These are phyloP conservation scores for Gossypium raimondii DNA, from an alignment of 345 rosid genomes.

Conservation along the genomic window DNA sequence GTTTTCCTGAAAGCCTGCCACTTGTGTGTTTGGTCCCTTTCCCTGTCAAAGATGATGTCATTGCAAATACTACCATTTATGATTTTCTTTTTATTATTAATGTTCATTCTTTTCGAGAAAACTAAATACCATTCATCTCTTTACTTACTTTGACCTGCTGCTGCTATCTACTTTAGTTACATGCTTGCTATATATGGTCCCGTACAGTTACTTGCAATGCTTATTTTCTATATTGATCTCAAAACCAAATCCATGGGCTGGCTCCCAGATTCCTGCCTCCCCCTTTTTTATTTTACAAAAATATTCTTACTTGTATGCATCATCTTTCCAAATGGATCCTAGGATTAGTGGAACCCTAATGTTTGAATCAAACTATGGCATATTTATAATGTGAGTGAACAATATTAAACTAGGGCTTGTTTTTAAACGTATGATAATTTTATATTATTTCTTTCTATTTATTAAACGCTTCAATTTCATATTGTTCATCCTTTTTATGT, in stretches of 20 bases:
- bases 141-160: background rate
- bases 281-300: no score
- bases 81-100: no score
- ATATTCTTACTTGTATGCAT: no score
- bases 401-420: no score
- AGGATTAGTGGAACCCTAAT: no score
- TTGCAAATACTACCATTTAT: no score
- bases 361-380: no score
- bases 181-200: background rate
- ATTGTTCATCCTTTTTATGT: background rate
- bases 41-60: background rate
- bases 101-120: background rate
- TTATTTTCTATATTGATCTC: background rate
- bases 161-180: background rate
- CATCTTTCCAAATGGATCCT: no score
- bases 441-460: no score
- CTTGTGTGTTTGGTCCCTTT: background rate
- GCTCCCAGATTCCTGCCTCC: background rate
- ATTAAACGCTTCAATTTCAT: no score
- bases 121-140: background rate
- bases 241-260: background rate
- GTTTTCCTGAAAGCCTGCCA: slow-evolving; percentile 4
- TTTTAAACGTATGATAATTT: no score
- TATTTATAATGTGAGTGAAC: no score
- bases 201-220: background rate